Percentiles rank a stretch among this genome's conserved stretches.
Conservation (phyloP, 371 early-diverging fungal species). For the Haplosporangium sp. region DNA sequence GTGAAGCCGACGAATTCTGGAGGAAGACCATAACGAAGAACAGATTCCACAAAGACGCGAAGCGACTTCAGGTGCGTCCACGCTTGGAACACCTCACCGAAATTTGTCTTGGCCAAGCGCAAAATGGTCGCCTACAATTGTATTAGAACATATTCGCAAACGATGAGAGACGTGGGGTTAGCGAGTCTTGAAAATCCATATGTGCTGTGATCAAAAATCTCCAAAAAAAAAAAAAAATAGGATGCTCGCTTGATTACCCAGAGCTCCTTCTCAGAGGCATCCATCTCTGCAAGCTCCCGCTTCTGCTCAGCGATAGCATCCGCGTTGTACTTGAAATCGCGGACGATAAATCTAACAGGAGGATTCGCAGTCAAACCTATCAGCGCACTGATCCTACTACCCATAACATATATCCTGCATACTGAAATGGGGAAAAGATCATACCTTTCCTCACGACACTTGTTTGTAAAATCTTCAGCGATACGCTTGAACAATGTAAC, state of each 20-base stretch:
- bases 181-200: not conserved
- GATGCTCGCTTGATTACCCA: slow-evolving; percentile 58
- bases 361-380: not conserved
- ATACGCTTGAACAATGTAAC: slow-evolving; percentile 93
- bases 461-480: slow-evolving; percentile 88
- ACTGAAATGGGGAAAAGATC: not conserved
- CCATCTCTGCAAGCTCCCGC: slow-evolving; percentile 77
- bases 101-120: slow-evolving; percentile 91
- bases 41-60: slow-evolving; percentile 95
- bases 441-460: slow-evolving; percentile 88
- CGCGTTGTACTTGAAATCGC: slow-evolving; percentile 93
- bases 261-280: slow-evolving; percentile 82
- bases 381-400: too few relatives aligned
- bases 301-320: slow-evolving; percentile 79
- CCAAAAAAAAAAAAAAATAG: not conserved
- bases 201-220: slow-evolving; percentile 13
- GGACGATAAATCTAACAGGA: slow-evolving; percentile 79
- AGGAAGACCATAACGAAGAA: slow-evolving; percentile 96
- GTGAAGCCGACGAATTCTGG: slow-evolving; percentile 92
- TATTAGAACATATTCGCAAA: not conserved
- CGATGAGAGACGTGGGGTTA: too few relatives aligned
- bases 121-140: slow-evolving; percentile 70
- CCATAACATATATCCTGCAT: not conserved
- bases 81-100: slow-evolving; percentile 90
- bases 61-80: slow-evolving; percentile 96